Base-by-base conservation (phyloP, 371 early-diverging fungal species). In the Apophysomyces ossiformis region DNA sequence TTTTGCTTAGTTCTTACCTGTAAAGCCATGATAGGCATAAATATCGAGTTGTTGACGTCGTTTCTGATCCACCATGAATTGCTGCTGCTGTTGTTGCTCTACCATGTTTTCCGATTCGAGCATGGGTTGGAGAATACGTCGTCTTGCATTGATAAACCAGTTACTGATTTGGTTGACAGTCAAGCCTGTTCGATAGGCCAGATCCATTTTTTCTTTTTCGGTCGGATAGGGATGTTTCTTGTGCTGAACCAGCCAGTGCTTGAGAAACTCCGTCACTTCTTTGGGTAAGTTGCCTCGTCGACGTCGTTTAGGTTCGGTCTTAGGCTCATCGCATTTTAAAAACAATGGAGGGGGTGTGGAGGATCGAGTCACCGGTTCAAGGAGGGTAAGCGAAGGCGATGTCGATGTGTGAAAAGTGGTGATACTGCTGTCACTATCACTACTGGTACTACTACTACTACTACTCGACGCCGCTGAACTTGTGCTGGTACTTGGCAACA, bases 111-210 rank as follows among this genome's bases (percentile, higher is more conserved):
- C 81, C 1, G 78, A 76, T 59, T 81, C 78, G 5, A 81, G 46
- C 61, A 83, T 64, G 41, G 80, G 88, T 54, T 88, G 86, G 39
- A 88, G 45, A 18, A 85, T 85, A 32, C 95, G 82, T 41, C 95
- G 78, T 5, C 95, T 70, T 4, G 94, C 94, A 75, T 95, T 95
- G 62, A 95, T 93, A 67, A 95, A 95, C 95, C 95, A 95, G 70
- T 95, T 92, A 57, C 91, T 92, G 60, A 94, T 90, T 74, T 95
- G 95, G 56, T 86, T 89, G 56, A 90, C 76, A 6, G 82, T 86
- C 36, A 95, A 70, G 0, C 87, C 87, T 0, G 94, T 93, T 15
- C 81, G 79, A 16, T 82, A 74, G 2, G 88, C 85, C 21, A 94
- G 75, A 21, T 73, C 69, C 45, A 82, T 76, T 72, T 95, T 95